Conservation (phyloP, 176 grass and related monocot species). For the Calamus simplicifolius region DNA sequence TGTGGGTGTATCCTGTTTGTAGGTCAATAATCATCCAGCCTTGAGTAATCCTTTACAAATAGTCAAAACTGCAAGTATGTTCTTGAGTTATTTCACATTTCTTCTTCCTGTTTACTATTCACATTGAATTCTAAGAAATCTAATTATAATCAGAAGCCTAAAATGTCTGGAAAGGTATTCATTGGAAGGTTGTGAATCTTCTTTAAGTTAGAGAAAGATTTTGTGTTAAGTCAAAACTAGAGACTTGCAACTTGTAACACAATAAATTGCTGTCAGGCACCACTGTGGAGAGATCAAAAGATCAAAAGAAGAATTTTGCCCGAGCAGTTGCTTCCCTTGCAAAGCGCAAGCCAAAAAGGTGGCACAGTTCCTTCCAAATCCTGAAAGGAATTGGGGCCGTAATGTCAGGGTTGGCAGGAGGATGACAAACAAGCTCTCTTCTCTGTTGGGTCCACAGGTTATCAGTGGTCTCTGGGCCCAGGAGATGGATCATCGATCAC, state of each 20-base stretch:
- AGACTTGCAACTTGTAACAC: no score
- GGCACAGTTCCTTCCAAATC: conserved; percentile 82
- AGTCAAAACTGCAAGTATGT: conserved; percentile 35
- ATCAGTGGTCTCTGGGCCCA: conserved; percentile 27
- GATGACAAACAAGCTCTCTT: conserved; percentile 79
- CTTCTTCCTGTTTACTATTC: not conserved
- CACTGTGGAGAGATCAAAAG: no score
- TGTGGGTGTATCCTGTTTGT: conserved; percentile 4
- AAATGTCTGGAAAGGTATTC: no score
- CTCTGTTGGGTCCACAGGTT: conserved; percentile 58
- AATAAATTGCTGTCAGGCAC: no score
- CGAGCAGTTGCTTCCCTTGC: conserved; percentile 65
- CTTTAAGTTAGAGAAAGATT: no score
- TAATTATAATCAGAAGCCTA: no score
- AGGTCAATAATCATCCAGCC: conserved; percentile 45
- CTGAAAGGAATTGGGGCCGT: conserved; percentile 85
- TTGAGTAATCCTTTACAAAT: conserved; percentile 38
- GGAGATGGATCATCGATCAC: conserved; percentile 4
- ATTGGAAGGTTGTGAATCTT: no score
- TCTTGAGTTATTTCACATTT: not conserved
- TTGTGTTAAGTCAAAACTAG: no score
- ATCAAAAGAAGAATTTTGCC: conserved; percentile 79
- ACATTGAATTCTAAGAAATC: no score
- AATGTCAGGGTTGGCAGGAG: conserved; percentile 78
- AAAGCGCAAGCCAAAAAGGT: conserved; percentile 80